Evolutionary conservation across 306 rosid species (phyloP).

Genomic region (Glycine tomentella): DNA sequence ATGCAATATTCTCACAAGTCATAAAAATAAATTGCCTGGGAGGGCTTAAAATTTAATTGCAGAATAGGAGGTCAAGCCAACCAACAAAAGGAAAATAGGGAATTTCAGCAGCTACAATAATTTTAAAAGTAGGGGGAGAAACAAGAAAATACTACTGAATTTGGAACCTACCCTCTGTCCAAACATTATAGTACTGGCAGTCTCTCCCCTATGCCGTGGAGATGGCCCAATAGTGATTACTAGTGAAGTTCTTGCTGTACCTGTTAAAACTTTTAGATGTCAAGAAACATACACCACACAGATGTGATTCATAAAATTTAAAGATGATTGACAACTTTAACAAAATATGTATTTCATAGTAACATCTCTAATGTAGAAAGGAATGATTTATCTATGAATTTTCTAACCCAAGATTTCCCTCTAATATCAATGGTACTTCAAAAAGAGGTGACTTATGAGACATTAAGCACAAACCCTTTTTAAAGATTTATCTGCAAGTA

Average conservation of each 20-base stretch:
- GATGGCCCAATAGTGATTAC: conserved; percentile 95
- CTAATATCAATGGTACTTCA: conserved; percentile 29
- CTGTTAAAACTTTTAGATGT: conserved; percentile 60
- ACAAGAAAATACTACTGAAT: conserved; percentile 32
- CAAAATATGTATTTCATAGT: conserved; percentile 35
- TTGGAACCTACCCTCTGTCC: conserved; percentile 88
- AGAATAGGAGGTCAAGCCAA: conserved; percentile 35
- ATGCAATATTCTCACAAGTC: conserved; percentile 24
- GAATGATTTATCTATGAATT: background rate
- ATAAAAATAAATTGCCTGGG: conserved; percentile 12
- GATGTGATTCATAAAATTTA: conserved; percentile 23
- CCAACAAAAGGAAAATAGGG: conserved; percentile 35
- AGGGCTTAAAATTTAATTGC: conserved; percentile 19
- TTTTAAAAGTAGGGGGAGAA: conserved; percentile 30
- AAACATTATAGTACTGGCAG: conserved; percentile 95
- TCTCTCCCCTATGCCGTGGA: conserved; percentile 98
- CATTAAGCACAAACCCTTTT: conserved; percentile 23
- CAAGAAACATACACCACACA: conserved; percentile 44
- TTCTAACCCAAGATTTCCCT: conserved; percentile 29
- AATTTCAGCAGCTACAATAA: conserved; percentile 24
- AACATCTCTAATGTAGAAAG: conserved; percentile 29
- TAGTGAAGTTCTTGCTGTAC: conserved; percentile 96
- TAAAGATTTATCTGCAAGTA: conserved; percentile 8
- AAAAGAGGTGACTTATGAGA: conserved; percentile 17
- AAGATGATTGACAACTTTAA: conserved; percentile 27